Percentiles rank a stretch among this genome's conserved stretches.
phyloP scores from a whole-genome alignment of 495 filamentous ascomycete genomes.

The Penicillium flavigenum region DNA sequence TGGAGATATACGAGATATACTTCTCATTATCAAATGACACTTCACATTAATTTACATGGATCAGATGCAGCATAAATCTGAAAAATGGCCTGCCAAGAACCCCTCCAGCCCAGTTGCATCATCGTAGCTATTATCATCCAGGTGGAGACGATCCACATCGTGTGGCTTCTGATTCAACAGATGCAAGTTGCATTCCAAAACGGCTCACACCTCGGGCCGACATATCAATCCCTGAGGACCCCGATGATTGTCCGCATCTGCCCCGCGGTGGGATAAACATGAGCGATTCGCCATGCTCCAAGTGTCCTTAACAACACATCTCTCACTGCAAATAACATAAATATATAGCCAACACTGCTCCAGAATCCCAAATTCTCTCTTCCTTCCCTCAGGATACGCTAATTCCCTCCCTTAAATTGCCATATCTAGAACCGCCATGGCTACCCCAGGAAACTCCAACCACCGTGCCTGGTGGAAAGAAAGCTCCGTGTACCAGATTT shows the following conservation, averaged over 20 bases:
- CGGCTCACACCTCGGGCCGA: background rate
- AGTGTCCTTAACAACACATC: constrained; percentile 12
- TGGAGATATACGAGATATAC: too few relatives aligned
- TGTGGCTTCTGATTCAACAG: constrained; percentile 11
- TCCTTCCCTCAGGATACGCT: background rate
- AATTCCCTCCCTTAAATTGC: background rate
- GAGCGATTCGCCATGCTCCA: constrained; percentile 14
- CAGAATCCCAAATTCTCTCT: background rate
- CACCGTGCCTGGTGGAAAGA: constrained; percentile 57
- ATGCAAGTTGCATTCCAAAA: constrained; percentile 11
- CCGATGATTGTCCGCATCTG: constrained; percentile 29
- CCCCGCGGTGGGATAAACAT: constrained; percentile 28
- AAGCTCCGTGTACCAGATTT: constrained; percentile 66
- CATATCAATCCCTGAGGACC: constrained; percentile 14
- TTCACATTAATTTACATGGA: too few relatives aligned
- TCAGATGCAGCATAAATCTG: too few relatives aligned
- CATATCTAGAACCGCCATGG: constrained; percentile 19
- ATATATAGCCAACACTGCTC: background rate
- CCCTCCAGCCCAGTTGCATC: constrained; percentile 13
- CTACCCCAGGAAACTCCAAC: constrained; percentile 33
- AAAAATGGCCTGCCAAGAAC: background rate
- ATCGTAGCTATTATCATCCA: constrained; percentile 2
- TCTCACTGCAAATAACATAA: background rate
- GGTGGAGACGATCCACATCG: constrained; percentile 20
- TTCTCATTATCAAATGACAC: background rate